Percentiles rank a stretch among this genome's conserved stretches.
phyloP scores from a whole-genome alignment of 805 yeast species.

The Wickerhamiella occidentalis region DNA sequence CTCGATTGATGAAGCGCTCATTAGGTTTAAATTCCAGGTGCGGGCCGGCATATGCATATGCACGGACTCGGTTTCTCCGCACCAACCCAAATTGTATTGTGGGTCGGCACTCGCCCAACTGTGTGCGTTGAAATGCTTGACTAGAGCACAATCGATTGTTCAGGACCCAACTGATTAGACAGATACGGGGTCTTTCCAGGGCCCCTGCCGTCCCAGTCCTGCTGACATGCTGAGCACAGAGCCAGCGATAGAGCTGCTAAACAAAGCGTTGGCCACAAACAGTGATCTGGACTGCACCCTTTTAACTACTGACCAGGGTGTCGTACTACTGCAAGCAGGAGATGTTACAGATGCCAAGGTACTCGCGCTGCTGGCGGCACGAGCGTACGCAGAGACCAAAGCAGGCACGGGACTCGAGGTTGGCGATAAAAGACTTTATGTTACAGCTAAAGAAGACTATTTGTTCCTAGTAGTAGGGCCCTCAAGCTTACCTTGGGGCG shows the following conservation, averaged over 20 bases:
- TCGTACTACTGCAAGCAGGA: neutral
- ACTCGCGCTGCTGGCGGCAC: slow-evolving; percentile 4
- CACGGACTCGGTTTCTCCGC: slow-evolving; percentile 2
- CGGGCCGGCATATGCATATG: slow-evolving; percentile 4
- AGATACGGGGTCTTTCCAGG: too few species aligned
- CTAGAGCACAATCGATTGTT: too few species aligned
- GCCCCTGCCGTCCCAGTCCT: too few species aligned
- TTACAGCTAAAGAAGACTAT: neutral
- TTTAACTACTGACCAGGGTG: neutral
- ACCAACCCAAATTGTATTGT: neutral
- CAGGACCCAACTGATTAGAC: too few species aligned
- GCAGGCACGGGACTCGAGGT: neutral
- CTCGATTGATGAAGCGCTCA: neutral
- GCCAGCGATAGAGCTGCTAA: slow-evolving; percentile 7
- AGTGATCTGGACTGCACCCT: neutral
- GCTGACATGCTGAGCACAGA: slow-evolving; percentile 9
- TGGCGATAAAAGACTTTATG: neutral
- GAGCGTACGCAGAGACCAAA: neutral
- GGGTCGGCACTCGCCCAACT: neutral
- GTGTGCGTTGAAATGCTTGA: too few species aligned
- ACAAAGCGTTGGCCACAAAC: neutral
- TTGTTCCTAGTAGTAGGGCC: slow-evolving; percentile 4
- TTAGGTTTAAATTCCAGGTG: neutral
- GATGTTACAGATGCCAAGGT: neutral
- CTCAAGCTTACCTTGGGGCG: slow-evolving; percentile 7